Evolutionary conservation across 192 early-diverging fungal genomes (phyloP), one percentile per base, ranked within the genome.

Genomic region (Coemansia sp.): DNA sequence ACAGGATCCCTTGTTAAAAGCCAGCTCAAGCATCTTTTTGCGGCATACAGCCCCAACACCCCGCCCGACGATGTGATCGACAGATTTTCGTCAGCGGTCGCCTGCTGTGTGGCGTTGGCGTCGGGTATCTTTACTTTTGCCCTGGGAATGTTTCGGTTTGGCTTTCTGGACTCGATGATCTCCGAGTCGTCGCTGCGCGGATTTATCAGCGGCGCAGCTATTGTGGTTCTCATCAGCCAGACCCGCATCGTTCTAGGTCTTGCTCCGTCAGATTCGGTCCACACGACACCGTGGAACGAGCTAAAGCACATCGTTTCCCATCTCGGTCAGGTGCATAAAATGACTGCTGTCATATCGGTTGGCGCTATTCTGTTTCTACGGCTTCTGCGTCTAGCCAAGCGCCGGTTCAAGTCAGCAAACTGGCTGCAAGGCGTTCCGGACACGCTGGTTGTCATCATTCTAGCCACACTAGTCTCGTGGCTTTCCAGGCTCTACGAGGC

Each of bases 111-210:
- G 64, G 87, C 87, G 2, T 80, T 97, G 10, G 88, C 95, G 77
- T 92, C 96, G n/a, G 97, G 97, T 6, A 56, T 95, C 10, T 93
- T 97, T 63, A 96, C 96, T 4, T 95, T 95, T 75, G 74, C 91
- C 25, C 78, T 99, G 66, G 97, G 97, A 8, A 91, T 98, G 79
- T 92, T 99, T 73, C 88, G 97, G 33, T 85, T 99, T 16, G 97
- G 97, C n/a, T 99, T 99, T 71, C 72, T 99, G 45, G 97, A 99
- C 74, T 96, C 95, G 22, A 89, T 99, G 38, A 87, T 99, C 63
- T 94, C 92, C 10, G 89, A 94, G 59, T 92, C 96, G 5, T 76
- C 97, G n/a, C 71, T 99, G 51, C 86, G 95, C 8, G 97, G 97
- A 16, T 99, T 99, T 68, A 93, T 98, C 50, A 89, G 93, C 25